Conservation (phyloP, 1,284 basidiomycete species). For the Trichosporon sp. region DNA sequence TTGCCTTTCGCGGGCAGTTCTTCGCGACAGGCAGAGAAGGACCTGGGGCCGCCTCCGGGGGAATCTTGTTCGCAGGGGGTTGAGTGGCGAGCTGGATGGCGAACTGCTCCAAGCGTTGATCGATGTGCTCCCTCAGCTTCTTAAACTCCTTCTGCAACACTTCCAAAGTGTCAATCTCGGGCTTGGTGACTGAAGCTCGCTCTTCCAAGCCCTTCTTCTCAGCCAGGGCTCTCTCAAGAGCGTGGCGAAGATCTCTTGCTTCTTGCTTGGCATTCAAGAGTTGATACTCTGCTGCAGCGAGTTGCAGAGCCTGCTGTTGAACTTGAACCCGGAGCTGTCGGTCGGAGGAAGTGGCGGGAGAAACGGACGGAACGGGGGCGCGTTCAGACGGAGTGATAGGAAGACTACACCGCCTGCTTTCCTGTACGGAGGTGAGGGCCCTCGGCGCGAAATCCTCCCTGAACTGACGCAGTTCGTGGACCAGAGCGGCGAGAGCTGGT, state of each 20-base stretch:
- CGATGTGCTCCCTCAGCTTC: background rate
- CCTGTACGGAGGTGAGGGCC: no score
- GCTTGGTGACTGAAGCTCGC: background rate
- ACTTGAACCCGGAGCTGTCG: background rate
- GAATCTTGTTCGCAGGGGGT: no score
- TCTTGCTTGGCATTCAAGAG: background rate
- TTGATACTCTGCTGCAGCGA: background rate
- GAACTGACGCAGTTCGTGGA: background rate
- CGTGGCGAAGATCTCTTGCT: background rate
- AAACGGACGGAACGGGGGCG: no score
- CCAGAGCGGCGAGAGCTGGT: background rate
- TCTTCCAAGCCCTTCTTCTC: background rate
- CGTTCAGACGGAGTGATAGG: no score
- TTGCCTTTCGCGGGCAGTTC: no score
- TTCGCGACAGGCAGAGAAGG: no score
- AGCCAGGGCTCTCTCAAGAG: background rate
- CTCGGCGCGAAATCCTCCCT: background rate
- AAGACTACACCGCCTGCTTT: background rate
- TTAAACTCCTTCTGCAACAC: background rate
- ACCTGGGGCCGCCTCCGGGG: no score
- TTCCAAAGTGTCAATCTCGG: background rate
- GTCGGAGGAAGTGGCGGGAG: background rate
- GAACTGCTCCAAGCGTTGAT: background rate
- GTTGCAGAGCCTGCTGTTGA: background rate
- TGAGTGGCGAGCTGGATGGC: background rate